Base-by-base conservation (phyloP, 331 rosid species). In the Rosa hybrid region DNA sequence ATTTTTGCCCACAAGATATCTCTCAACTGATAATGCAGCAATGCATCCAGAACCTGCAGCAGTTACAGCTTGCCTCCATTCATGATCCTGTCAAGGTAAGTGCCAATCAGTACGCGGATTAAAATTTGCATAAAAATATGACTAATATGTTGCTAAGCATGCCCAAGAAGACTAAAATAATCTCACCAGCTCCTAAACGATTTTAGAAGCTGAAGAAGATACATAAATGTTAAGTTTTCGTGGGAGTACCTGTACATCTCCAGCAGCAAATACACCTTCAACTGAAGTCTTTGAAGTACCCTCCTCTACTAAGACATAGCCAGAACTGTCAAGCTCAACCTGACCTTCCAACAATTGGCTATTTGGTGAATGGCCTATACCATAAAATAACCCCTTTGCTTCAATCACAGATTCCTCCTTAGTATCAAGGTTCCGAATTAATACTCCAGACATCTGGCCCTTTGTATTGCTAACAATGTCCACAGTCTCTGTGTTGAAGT, bases 61-160 rank as follows among this genome's bases (percentile, higher is more conserved):
- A 71, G 98, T 95, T 75, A 95, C 17, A 8, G 98, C 98, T 89
- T 95, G 98, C 89, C 98, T 95, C 98, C 98, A 91, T 81, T 95
- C 98, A 76, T 89, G 96, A 78, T 92, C 98, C 98, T 95, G 81
- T 74, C 50, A 73, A 48, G 57, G 54, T 68, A 75, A 41, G 49
- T 3, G 48, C 23, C 7, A 17, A 67, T 27, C 60, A 76, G 42
- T 68, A 68, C 75, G 34, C 1, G 41, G 18, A 13, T 54, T 75
- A 50, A 20, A 45, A 42, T 8, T 56, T 8, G 56, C 34, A 50
- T 34, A 18, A 39, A 46, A 21, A 56, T 18, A 21, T 54, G 68
- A 46, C 21, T n/a, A 65, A 20, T 23, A 75, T 76, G 18, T 51
- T 60, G 78, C 54, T 9, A 27, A 67, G 67, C 67, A 62, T 57